phyloP scores from a whole-genome alignment of 495 filamentous ascomycete species.

The Chaetomidium leptoderma region DNA sequence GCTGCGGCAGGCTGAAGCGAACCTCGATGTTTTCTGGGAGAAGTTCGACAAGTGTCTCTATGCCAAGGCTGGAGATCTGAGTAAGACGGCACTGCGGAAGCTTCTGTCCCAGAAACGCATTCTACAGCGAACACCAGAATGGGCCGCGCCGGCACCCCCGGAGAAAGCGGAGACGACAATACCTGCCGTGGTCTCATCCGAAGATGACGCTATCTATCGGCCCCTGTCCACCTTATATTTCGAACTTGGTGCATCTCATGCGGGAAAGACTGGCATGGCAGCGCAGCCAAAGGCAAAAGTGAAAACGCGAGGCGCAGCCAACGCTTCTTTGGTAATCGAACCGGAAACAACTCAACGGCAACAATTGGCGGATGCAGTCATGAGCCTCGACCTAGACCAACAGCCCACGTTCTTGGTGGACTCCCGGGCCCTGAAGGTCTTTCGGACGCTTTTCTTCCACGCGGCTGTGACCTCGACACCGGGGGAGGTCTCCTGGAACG shows the following conservation, averaged over 20 bases:
- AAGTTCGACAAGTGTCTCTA: conserved; percentile 11
- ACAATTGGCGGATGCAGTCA: background rate
- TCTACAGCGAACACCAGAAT: conserved; percentile 48
- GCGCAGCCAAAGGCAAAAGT: conserved; percentile 29
- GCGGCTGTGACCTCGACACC: conserved; percentile 15
- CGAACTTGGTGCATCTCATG: background rate
- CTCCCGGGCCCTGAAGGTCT: conserved; percentile 34
- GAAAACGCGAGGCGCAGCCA: conserved; percentile 41
- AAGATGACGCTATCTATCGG: conserved; percentile 15
- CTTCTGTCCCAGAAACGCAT: conserved; percentile 34
- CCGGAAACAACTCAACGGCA: background rate
- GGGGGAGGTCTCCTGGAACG: conserved; percentile 48
- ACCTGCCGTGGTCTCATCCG: background rate
- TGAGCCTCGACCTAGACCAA: conserved; percentile 1
- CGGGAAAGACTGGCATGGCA: background rate
- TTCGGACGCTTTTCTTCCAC: conserved; percentile 27
- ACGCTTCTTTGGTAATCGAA: no score
- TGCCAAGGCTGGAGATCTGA: conserved; percentile 2
- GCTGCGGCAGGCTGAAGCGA: conserved; percentile 33
- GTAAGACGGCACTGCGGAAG: conserved; percentile 18
- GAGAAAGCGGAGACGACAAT: conserved; percentile 10
- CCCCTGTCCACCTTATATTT: conserved; percentile 19
- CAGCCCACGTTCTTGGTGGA: conserved; percentile 40
- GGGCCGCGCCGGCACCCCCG: conserved; percentile 38
- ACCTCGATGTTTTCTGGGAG: conserved; percentile 51